phyloP scores from a whole-genome alignment of 1,284 basidiomycete genomes.

The Thelephora terrestris region DNA sequence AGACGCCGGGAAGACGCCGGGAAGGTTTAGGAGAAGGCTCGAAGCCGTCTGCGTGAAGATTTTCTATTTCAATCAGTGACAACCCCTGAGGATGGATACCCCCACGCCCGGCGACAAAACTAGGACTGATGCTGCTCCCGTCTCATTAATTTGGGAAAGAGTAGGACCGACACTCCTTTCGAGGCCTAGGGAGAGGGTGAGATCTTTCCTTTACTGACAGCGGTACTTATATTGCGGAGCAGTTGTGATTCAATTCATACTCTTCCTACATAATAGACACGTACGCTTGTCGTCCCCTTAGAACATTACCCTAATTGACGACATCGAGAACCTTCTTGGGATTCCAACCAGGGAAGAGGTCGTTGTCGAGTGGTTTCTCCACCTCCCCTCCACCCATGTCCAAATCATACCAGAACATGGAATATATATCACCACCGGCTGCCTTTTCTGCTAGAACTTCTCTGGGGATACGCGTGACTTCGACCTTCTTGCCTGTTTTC shows the following conservation, averaged over 20 bases:
- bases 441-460: no score
- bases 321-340: no score
- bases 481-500: no score
- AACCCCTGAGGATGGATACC: slow-evolving; percentile 66
- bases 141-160: slow-evolving; percentile 59
- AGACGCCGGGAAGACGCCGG: slow-evolving; percentile 69
- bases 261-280: not conserved
- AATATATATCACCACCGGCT: no score
- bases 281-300: no score
- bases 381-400: no score
- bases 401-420: no score
- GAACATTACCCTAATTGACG: no score
- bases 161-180: slow-evolving; percentile 39
- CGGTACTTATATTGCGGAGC: not conserved
- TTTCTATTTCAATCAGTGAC: slow-evolving; percentile 49
- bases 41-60: slow-evolving; percentile 72
- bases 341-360: no score
- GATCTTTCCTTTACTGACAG: slow-evolving; percentile 1
- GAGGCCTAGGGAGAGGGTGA: slow-evolving; percentile 53
- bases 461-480: no score
- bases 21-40: slow-evolving; percentile 37
- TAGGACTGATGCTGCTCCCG: slow-evolving; percentile 50
- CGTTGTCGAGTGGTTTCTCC: no score
- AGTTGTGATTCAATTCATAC: not conserved
- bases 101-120: slow-evolving; percentile 56